Conservation (phyloP, 306 rosid genomes). For the Acacia melanoxylon region DNA sequence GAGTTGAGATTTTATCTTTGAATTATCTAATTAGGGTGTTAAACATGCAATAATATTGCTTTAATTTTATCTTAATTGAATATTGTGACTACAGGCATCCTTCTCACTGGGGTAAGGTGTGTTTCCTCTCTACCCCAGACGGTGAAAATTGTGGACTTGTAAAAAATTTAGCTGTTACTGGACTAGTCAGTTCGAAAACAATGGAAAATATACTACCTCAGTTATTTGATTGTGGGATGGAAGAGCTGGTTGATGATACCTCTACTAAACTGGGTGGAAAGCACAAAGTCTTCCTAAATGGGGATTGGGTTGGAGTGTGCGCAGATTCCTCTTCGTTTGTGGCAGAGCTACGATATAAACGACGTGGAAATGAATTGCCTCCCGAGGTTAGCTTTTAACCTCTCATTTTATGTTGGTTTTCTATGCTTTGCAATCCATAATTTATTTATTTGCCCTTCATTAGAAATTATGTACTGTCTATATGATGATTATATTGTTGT, state of each 20-base stretch:
- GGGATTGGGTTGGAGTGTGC: slow-evolving; percentile 94
- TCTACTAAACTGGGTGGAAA: slow-evolving; percentile 53
- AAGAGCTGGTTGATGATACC: slow-evolving; percentile 68
- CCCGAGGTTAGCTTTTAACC: slow-evolving; percentile 63
- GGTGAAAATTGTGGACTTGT: slow-evolving; percentile 99
- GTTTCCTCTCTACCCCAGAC: slow-evolving; percentile 93
- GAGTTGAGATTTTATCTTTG: not conserved
- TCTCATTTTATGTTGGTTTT: slow-evolving; percentile 25
- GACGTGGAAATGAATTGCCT: slow-evolving; percentile 63
- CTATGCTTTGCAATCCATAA: slow-evolving; percentile 16
- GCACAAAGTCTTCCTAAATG: slow-evolving; percentile 75
- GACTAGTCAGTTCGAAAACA: slow-evolving; percentile 66
- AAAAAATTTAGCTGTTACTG: slow-evolving; percentile 86
- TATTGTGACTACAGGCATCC: slow-evolving; percentile 81
- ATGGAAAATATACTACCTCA: slow-evolving; percentile 45
- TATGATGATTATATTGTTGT: slow-evolving; percentile 15
- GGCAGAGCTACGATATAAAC: slow-evolving; percentile 48
- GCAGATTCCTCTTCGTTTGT: slow-evolving; percentile 65
- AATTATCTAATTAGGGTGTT: not conserved
- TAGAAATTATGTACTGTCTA: not conserved
- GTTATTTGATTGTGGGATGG: slow-evolving; percentile 72
- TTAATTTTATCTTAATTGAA: slow-evolving; percentile 29
- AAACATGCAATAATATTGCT: not conserved
- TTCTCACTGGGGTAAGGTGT: slow-evolving; percentile 98
- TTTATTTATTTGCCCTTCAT: not conserved